A percentile compares a stretch with the other conserved stretches of the same genome.
These are phyloP conservation scores for Seminavis robusta DNA, from an alignment of 108 stramenopile species.

Conservation along the genomic window DNA sequence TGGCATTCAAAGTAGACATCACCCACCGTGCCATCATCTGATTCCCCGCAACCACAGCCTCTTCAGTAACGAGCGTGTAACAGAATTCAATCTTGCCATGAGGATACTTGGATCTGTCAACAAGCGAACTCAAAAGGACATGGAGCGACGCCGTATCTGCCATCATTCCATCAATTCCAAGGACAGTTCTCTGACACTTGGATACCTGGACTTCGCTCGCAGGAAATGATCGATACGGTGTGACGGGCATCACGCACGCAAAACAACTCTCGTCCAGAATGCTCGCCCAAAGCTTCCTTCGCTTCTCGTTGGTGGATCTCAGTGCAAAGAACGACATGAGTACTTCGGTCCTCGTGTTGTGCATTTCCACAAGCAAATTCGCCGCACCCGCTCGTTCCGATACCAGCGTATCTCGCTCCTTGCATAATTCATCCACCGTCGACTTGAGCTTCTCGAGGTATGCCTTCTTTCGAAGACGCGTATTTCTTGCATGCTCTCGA, in stretches of 20 bases:
- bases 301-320: constrained; percentile 67
- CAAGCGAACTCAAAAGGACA: constrained; percentile 78
- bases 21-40: constrained; percentile 95
- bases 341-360: constrained; percentile 84
- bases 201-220: constrained; percentile 90
- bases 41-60: constrained; percentile 84
- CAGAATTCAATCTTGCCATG: constrained; percentile 75
- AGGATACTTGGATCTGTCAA: constrained; percentile 71
- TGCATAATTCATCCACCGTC: constrained; percentile 85
- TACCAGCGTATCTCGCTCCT: constrained; percentile 74
- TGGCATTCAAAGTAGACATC: constrained; percentile 87
- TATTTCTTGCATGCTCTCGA: constrained; percentile 91
- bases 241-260: constrained; percentile 81
- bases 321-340: constrained; percentile 79
- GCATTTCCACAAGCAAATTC: constrained; percentile 69
- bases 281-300: constrained; percentile 74
- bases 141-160: constrained; percentile 87
- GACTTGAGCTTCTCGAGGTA: constrained; percentile 90
- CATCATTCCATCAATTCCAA: constrained; percentile 94
- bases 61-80: constrained; percentile 85
- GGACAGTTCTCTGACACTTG: constrained; percentile 85
- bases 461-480: constrained; percentile 91
- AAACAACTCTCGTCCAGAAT: constrained; percentile 89
- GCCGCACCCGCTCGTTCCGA: constrained; percentile 75
- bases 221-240: constrained; percentile 92